A percentile compares a stretch with the other conserved stretches of the same genome.
phyloP scores from a whole-genome alignment of 2,329 filamentous ascomycete genomes.

The Leptosphaerulina australis region DNA sequence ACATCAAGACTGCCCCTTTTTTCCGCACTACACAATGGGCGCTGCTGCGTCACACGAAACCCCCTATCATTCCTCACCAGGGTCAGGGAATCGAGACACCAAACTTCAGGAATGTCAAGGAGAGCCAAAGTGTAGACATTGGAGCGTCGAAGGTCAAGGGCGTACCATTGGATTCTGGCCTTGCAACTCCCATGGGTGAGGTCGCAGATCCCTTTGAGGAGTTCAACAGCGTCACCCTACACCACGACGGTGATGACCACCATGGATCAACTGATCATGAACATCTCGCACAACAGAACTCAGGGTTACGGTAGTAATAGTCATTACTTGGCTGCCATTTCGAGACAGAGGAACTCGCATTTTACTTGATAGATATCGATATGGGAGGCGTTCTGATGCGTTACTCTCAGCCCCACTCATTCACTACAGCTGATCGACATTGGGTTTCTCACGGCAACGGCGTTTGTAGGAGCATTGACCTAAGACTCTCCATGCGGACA shows the following conservation, averaged over 20 bases:
- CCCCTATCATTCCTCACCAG: slow-evolving; percentile 91
- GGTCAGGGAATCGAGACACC: slow-evolving; percentile 90
- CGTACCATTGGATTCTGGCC: slow-evolving; percentile 82
- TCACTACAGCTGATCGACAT: slow-evolving; percentile 30
- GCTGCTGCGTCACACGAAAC: slow-evolving; percentile 95
- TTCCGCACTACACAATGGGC: slow-evolving; percentile 97
- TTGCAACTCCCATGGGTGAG: slow-evolving; percentile 84
- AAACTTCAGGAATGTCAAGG: slow-evolving; percentile 98
- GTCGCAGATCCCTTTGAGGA: slow-evolving; percentile 91
- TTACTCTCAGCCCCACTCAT: slow-evolving; percentile 41
- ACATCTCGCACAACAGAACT: slow-evolving; percentile 31
- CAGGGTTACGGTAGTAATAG: slow-evolving; percentile 10
- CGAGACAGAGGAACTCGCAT: neutral
- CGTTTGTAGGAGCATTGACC: slow-evolving; percentile 25
- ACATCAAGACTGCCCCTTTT: slow-evolving; percentile 95
- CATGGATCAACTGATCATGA: slow-evolving; percentile 29
- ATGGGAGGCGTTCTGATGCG: slow-evolving; percentile 31
- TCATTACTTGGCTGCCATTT: neutral
- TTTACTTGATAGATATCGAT: slow-evolving; percentile 12
- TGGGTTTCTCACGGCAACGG: slow-evolving; percentile 26
- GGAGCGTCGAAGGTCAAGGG: slow-evolving; percentile 65
- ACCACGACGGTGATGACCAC: slow-evolving; percentile 88
- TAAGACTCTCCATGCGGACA: slow-evolving; percentile 1
- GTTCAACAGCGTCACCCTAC: slow-evolving; percentile 96
- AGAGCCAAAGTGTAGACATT: slow-evolving; percentile 92